These are phyloP conservation scores for Schizochytrium sp. DNA, from an alignment of 108 stramenopile species.

Conservation along the genomic window DNA sequence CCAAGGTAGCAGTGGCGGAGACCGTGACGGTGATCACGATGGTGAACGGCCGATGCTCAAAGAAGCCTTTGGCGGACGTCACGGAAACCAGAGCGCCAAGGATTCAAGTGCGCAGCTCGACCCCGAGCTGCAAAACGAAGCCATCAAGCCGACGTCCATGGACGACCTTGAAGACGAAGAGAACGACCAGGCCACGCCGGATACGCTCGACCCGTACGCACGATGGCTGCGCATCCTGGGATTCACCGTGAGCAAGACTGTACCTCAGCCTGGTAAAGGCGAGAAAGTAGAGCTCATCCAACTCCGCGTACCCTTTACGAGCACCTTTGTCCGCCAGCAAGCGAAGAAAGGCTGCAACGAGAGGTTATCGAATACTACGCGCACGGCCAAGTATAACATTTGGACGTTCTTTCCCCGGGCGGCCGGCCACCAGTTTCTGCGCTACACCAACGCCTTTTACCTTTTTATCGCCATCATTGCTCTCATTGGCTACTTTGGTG, in stretches of 20 bases:
- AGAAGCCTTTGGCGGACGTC: no score
- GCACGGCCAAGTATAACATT: neutral
- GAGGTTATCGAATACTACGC: neutral
- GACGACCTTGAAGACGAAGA: neutral
- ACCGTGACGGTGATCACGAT: no score
- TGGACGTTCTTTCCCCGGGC: neutral
- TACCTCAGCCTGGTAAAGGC: neutral
- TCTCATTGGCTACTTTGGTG: constrained; percentile 73
- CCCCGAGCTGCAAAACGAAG: neutral
- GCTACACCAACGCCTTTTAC: constrained; percentile 85
- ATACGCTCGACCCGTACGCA: neutral
- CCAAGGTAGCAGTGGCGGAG: no score
- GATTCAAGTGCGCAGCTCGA: neutral
- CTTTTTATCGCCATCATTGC: constrained; percentile 79
- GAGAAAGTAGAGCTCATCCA: neutral
- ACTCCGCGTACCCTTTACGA: neutral
- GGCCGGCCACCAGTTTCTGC: neutral
- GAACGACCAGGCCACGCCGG: neutral
- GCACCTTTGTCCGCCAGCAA: neutral
- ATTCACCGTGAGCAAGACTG: neutral
- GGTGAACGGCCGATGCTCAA: no score
- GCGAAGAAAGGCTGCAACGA: neutral
- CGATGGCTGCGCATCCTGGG: neutral
- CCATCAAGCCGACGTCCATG: neutral
- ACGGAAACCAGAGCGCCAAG: no score